phyloP scores from a whole-genome alignment of 2,329 filamentous ascomycete genomes.

The Fusarium illudens region DNA sequence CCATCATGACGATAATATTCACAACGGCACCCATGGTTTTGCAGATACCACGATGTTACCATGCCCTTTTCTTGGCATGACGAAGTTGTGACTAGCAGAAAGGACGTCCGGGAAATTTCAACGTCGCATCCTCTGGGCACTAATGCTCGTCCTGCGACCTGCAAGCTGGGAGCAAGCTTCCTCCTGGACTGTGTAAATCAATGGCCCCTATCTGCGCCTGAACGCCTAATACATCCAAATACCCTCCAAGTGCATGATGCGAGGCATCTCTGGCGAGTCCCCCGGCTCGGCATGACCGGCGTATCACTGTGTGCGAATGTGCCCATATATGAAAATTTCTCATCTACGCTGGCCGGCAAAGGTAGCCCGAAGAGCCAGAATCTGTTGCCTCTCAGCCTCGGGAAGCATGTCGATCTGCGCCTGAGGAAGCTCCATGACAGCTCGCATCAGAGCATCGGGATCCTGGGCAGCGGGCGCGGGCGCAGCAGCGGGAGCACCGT shows the following conservation, averaged over 20 bases:
- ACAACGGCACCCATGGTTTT: not conserved
- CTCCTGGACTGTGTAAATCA: slow-evolving; percentile 3
- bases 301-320: not conserved
- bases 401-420: slow-evolving; percentile 81
- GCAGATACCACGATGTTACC: not conserved
- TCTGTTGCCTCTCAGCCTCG: slow-evolving; percentile 78
- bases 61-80: not conserved
- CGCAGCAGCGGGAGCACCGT: slow-evolving; percentile 46
- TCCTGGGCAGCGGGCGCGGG: slow-evolving; percentile 56
- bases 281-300: not conserved
- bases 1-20: not conserved
- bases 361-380: slow-evolving; percentile 77
- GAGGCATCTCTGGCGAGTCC: not conserved
- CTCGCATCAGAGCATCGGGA: slow-evolving; percentile 78
- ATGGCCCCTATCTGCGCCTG: slow-evolving; percentile 24
- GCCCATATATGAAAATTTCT: slow-evolving; percentile 22
- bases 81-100: not conserved
- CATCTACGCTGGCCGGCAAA: slow-evolving; percentile 58
- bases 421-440: slow-evolving; percentile 82
- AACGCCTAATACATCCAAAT: slow-evolving; percentile 30
- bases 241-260: slow-evolving; percentile 8
- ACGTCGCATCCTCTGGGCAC: not conserved
- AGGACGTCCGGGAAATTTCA: not conserved
- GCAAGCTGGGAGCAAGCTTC: not conserved
- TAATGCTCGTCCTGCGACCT: not conserved